phyloP scores from a whole-genome alignment of 257 asterid genomes.

The Petrea volubilis region DNA sequence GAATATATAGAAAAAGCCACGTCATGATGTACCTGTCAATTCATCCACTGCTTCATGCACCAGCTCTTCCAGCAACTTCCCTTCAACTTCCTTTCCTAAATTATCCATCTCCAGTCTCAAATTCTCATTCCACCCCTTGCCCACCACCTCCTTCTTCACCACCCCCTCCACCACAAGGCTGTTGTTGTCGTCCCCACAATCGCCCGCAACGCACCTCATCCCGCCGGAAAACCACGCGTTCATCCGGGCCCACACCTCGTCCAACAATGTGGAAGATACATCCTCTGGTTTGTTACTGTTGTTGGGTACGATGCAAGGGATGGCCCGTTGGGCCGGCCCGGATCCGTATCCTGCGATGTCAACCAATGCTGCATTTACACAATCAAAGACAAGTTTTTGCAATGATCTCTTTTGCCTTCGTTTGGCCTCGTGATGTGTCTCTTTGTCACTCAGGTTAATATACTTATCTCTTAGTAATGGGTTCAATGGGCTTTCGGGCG shows the following conservation, averaged over 20 bases:
- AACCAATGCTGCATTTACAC: constrained; percentile 62
- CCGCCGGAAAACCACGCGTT: constrained; percentile 61
- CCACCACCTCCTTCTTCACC: constrained; percentile 70
- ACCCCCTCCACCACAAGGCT: constrained; percentile 63
- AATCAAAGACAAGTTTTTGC: constrained; percentile 82
- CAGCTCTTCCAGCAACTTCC: constrained; percentile 69
- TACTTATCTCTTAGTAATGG: constrained; percentile 78
- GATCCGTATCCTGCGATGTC: constrained; percentile 60
- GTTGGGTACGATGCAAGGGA: too few species aligned
- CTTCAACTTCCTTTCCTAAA: constrained; percentile 67
- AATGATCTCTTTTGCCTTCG: constrained; percentile 73
- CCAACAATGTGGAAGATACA: constrained; percentile 36
- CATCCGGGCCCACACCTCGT: constrained; percentile 70
- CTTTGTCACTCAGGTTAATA: constrained; percentile 51
- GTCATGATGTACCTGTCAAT: constrained; percentile 46
- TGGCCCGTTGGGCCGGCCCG: constrained; percentile 42
- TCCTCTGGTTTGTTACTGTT: constrained; percentile 10
- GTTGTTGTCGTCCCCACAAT: constrained; percentile 50
- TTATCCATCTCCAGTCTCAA: constrained; percentile 54
- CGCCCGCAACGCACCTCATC: constrained; percentile 31
- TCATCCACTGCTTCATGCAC: constrained; percentile 64
- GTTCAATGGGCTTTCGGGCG: constrained; percentile 79
- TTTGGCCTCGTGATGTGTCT: constrained; percentile 60
- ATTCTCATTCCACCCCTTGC: constrained; percentile 64
- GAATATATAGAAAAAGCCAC: constrained; percentile 21